Base-by-base conservation (phyloP, 73 alveolate genomes). In the Blepharisma japonicum region DNA sequence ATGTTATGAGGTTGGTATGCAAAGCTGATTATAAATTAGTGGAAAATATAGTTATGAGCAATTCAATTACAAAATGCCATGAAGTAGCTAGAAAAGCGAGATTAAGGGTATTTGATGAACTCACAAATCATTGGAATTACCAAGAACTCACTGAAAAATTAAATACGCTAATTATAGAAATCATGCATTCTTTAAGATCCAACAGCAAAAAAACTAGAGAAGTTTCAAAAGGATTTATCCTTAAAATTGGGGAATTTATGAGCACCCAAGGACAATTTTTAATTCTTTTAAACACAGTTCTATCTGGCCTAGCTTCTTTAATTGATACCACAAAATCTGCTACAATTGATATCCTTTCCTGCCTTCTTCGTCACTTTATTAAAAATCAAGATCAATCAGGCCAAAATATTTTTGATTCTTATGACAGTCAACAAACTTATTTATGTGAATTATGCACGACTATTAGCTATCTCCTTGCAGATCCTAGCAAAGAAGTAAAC, bases 121-220 rank as follows among this genome's bases (percentile, higher is more conserved):
- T 61, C 0, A 14, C 23, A n/a, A 61, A 14, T 4, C 39, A 14
- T 20, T 61, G 11, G n/a, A n/a, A n/a, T 61, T 14, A 8, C 14
- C 47, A 61, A 20, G 18, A 25, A 61, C 49, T 20, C 2, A n/a
- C 23, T 14, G 47, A 8, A 9, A n/a, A 14, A 25, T 39, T 61
- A 25, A 61, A 61, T 39, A 61, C 14, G 5, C 5, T 14, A n/a
- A 14, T 61, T 8, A 61, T 61, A 61, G 74, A 61, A 61, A 25
- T 61, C 38, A n/a, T 61, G 50, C 74, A 61, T 48, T 61, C 47
- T 61, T 9, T 61, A 11, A 61, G 23, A 61, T 14, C 49, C 47
- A n/a, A 61, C 2, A 61, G 74, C 74, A n/a, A 61, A 8, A 61
- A 61, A 61, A 61, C 74, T 48, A n/a, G 74, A 20, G 74, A 61